A percentile compares a stretch with the other conserved stretches of the same genome.
Conservation (phyloP, 116 monocot species). For the Dioscorea cayenensis region DNA sequence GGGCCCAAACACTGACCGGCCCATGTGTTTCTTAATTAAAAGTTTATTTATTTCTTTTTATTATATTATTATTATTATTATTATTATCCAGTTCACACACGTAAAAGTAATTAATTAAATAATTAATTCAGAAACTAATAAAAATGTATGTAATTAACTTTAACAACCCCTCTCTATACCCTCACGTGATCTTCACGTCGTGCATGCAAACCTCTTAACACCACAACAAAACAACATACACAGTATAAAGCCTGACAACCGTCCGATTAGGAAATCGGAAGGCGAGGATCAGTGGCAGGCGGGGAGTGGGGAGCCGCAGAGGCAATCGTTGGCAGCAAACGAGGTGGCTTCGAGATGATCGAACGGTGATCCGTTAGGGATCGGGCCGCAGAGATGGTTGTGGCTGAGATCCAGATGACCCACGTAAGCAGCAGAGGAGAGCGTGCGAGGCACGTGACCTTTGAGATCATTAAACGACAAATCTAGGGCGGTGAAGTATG, state of each 20-base stretch:
- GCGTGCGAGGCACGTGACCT: slow-evolving; percentile 41
- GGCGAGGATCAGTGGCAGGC: slow-evolving; percentile 13
- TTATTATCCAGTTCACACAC: too few relatives aligned
- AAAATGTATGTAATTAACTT: too few relatives aligned
- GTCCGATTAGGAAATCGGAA: slow-evolving; percentile 14
- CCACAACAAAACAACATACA: neutral
- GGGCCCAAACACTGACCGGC: neutral
- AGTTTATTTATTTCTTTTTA: too few relatives aligned
- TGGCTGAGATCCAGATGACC: slow-evolving; percentile 76
- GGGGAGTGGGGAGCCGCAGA: slow-evolving; percentile 66
- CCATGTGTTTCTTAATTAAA: neutral
- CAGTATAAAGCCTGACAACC: neutral
- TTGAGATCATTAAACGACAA: slow-evolving; percentile 47
- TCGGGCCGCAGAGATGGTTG: slow-evolving; percentile 63
- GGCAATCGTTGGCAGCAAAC: slow-evolving; percentile 57
- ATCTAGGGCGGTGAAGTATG: slow-evolving; percentile 62
- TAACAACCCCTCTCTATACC: too few relatives aligned
- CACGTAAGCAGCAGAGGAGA: slow-evolving; percentile 38
- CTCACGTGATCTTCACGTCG: too few relatives aligned
- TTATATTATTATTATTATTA: too few relatives aligned
- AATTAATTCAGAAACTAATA: too few relatives aligned
- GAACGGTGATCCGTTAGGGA: slow-evolving; percentile 54
- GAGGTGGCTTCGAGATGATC: slow-evolving; percentile 63
- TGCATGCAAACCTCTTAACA: too few relatives aligned
- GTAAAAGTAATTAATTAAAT: too few relatives aligned